Evolutionary conservation across 371 early-diverging fungal species (phyloP).

Genomic region (Saksenaea vasiformis): DNA sequence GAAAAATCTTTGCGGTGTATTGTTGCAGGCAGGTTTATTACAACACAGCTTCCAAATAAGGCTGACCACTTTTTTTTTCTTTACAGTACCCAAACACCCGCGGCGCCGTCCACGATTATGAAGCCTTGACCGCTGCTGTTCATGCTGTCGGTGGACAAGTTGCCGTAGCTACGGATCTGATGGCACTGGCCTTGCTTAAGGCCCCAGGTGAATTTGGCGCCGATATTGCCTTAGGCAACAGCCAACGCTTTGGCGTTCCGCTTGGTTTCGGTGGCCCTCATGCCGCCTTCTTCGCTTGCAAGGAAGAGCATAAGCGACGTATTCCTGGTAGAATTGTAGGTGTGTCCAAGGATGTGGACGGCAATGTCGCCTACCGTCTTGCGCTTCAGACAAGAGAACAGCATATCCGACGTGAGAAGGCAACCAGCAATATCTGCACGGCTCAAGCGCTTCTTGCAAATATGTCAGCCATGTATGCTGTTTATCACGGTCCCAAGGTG

Average conservation of each 20-base stretch:
- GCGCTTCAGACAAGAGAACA: conserved; percentile 97
- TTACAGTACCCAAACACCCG: conserved; percentile 90
- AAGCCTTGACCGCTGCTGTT: conserved; percentile 71
- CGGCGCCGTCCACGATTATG: conserved; percentile 84
- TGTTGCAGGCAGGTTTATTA: conserved; percentile 73
- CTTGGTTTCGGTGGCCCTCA: conserved; percentile 99
- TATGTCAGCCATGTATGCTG: conserved; percentile 94
- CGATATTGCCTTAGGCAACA: conserved; percentile 96
- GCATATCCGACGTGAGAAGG: conserved; percentile 98
- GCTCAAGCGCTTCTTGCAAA: conserved; percentile 93
- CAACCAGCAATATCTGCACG: conserved; percentile 97
- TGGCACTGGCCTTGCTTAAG: conserved; percentile 90
- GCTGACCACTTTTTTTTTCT: neutral
- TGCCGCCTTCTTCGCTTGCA: conserved; percentile 97
- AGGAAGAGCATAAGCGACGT: conserved; percentile 89
- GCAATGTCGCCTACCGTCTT: conserved; percentile 90
- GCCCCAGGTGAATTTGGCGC: conserved; percentile 95
- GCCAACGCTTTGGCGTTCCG: conserved; percentile 97
- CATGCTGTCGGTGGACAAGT: conserved; percentile 87
- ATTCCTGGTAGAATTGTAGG: conserved; percentile 97
- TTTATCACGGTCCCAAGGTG: conserved; percentile 94
- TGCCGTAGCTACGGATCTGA: conserved; percentile 89
- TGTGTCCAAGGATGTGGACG: conserved; percentile 89
- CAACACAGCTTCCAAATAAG: conserved; percentile 3
- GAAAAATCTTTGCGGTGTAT: conserved; percentile 83